These are phyloP conservation scores for Gymnopus androsaceus DNA, from an alignment of 1,284 basidiomycete species.

Conservation along the genomic window DNA sequence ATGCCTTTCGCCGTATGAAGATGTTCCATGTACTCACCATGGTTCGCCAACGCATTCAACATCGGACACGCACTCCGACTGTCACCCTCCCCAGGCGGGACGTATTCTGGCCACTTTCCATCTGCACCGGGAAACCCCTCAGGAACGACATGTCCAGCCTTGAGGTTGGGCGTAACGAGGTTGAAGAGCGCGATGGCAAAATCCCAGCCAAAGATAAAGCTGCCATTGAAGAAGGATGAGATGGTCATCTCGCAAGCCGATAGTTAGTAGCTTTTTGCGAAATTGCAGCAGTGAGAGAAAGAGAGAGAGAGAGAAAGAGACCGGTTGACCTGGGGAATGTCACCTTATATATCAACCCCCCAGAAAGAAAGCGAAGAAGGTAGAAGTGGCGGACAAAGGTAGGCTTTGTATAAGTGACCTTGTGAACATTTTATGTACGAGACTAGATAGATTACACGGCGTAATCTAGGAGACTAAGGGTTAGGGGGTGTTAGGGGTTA, in stretches of 20 bases:
- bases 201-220: conserved; percentile 54
- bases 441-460: too few species aligned
- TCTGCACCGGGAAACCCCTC: conserved; percentile 56
- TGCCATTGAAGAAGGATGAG: background rate
- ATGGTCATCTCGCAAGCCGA: background rate
- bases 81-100: conserved; percentile 57
- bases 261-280: too few species aligned
- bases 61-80: conserved; percentile 72
- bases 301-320: too few species aligned
- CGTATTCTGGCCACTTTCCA: conserved; percentile 72
- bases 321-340: too few species aligned
- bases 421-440: too few species aligned
- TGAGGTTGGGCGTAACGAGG: conserved; percentile 49
- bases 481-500: too few species aligned
- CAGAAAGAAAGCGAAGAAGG: too few species aligned
- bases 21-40: conserved; percentile 56
- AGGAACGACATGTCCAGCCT: conserved; percentile 55
- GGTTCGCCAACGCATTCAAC: conserved; percentile 75
- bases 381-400: too few species aligned
- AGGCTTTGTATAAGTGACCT: too few species aligned
- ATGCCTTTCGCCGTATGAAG: background rate
- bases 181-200: conserved; percentile 55
- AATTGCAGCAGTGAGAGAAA: too few species aligned
- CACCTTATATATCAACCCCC: too few species aligned
- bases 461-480: too few species aligned